phyloP scores from a whole-genome alignment of 192 early-diverging fungal species.

The Coemansia sp. region DNA sequence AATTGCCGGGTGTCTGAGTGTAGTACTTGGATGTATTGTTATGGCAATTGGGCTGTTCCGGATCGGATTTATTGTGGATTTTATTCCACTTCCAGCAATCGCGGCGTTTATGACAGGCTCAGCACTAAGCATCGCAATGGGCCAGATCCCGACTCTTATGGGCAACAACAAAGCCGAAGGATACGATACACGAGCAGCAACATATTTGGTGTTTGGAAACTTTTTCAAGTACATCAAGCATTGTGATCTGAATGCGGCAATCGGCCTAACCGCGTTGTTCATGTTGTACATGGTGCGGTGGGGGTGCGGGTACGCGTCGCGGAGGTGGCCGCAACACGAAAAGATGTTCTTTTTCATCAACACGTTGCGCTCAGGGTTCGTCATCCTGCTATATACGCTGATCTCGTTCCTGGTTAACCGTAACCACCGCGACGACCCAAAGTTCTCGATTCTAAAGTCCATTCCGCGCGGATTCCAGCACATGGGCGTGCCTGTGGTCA shows the following conservation, averaged over 20 bases:
- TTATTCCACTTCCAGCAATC: constrained; percentile 80
- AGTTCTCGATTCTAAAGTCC: constrained; percentile 64
- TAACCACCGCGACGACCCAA: constrained; percentile 46
- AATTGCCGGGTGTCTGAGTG: constrained; percentile 58
- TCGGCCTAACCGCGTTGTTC: constrained; percentile 51
- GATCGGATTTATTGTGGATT: constrained; percentile 83
- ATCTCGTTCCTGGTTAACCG: constrained; percentile 70
- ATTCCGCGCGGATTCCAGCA: constrained; percentile 74
- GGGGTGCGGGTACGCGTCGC: constrained; percentile 29
- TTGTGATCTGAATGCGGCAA: constrained; percentile 50
- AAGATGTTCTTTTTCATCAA: constrained; percentile 63
- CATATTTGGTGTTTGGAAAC: constrained; percentile 78
- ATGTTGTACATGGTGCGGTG: constrained; percentile 51
- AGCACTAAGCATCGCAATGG: constrained; percentile 75
- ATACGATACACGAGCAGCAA: constrained; percentile 65
- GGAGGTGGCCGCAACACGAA: constrained; percentile 53
- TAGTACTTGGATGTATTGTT: constrained; percentile 73
- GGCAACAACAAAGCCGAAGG: constrained; percentile 67
- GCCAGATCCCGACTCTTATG: constrained; percentile 76
- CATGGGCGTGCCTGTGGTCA: constrained; percentile 59
- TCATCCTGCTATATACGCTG: constrained; percentile 72
- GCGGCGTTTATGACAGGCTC: constrained; percentile 87
- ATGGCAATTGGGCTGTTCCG: constrained; percentile 74
- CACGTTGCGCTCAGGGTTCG: constrained; percentile 72
- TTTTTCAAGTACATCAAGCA: constrained; percentile 56